Base-by-base conservation (phyloP, 805 yeast species). In the Saccharomycopsis oosterbeekiorum region DNA sequence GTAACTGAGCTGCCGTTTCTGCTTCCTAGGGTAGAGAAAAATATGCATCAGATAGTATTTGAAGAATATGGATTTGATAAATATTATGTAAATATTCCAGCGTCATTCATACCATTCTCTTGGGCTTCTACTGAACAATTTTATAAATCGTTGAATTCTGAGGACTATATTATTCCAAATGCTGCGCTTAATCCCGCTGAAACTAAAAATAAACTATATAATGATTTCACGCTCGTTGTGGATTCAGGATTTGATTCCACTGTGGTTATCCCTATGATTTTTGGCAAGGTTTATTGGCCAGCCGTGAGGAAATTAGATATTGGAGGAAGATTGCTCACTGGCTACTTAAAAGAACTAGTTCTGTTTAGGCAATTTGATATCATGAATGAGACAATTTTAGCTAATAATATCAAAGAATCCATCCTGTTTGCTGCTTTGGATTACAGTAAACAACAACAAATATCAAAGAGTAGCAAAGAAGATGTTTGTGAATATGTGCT, bases 301-400 rank as follows among this genome's bases (percentile, higher is more conserved):
- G 97, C 91, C 0, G 84, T 90, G 1, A 81, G 82, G 64, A 85
- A 89, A 64, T 73, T 92, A 59, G 93, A 91, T 55, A 82, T 96
- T 56, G 99, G 94, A 0, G 99, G 99, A 0, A 80, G 89, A 61
- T 77, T 89, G 57, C 73, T 94, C 59, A 89, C 90, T 59, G 97
- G 97, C 2, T 82, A 86, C 57, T 72, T 96, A 59, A 79, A 91
- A 65, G 98, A 94, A 69, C 78, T 89, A 57, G 82, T 93, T 12
- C 89, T 97, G 1, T 94, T 88, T 69, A 78, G 97, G 59, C 94
- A 94, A 74, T 94, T 92, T 71, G 93, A 94, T 69, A 91, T 94
- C 66, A 84, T 89, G 70, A 97, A 94, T 64, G 99, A 96, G 72
- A 86, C 96, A 0, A 76, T 88, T 1, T 74, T 94, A 56, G 85